phyloP scores from a whole-genome alignment of 1,284 basidiomycete genomes.

The Ceratobasidium sp. region DNA sequence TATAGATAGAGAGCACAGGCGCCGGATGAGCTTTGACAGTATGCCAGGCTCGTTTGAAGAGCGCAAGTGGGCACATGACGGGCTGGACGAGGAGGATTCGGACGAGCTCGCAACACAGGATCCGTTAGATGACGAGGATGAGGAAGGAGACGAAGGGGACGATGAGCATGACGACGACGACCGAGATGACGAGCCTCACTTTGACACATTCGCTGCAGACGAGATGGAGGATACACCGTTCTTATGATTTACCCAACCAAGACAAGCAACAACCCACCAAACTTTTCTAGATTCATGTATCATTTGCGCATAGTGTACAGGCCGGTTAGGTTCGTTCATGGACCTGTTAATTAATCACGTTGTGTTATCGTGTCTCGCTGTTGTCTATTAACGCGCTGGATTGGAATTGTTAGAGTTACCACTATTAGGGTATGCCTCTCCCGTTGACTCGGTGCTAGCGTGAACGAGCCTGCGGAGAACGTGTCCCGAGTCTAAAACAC shows the following conservation, averaged over 20 bases:
- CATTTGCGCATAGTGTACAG: constrained; percentile 32
- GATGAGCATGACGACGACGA: constrained; percentile 59
- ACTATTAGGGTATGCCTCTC: not conserved
- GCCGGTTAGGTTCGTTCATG: constrained; percentile 8
- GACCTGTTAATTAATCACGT: constrained; percentile 28
- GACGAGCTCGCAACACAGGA: constrained; percentile 50
- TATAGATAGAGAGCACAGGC: constrained; percentile 62
- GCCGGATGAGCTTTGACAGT: constrained; percentile 62
- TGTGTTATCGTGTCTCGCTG: not conserved
- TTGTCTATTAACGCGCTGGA: not conserved
- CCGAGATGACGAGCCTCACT: constrained; percentile 66
- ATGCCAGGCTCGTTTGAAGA: constrained; percentile 81
- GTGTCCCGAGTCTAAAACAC: constrained; percentile 17
- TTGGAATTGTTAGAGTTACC: constrained; percentile 24
- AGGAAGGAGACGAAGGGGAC: constrained; percentile 48
- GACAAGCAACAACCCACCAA: not conserved
- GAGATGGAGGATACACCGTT: constrained; percentile 89
- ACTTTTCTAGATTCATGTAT: constrained; percentile 30
- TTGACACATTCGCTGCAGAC: constrained; percentile 80
- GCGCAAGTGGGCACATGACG: constrained; percentile 55
- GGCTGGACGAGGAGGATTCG: constrained; percentile 48
- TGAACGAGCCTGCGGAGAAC: constrained; percentile 11
- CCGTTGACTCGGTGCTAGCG: constrained; percentile 17
- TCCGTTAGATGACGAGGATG: constrained; percentile 44
- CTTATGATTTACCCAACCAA: constrained; percentile 55